A percentile compares a stretch with the other conserved stretches of the same genome.
These are phyloP conservation scores for Suhomyces panamericanus DNA, from an alignment of 1,139 yeast genomes.

Conservation along the genomic window DNA sequence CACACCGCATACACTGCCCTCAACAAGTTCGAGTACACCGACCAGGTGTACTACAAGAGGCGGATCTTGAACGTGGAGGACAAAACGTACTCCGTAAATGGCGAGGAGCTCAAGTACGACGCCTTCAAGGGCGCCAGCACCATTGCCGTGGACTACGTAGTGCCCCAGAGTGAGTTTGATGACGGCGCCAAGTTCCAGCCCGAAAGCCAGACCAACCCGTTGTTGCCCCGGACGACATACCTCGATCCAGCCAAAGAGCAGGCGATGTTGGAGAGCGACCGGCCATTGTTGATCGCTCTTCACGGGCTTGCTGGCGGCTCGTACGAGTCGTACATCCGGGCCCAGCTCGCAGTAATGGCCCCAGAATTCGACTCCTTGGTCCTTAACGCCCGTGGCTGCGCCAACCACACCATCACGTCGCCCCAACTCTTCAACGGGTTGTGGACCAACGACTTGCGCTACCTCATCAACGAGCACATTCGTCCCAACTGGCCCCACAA, in stretches of 20 bases:
- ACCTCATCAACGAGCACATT: constrained; percentile 50
- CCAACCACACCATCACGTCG: constrained; percentile 55
- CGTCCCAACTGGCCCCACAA: constrained; percentile 50
- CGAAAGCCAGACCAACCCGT: constrained; percentile 31
- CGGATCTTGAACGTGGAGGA: constrained; percentile 36
- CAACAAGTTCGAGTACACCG: constrained; percentile 36
- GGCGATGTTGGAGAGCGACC: constrained; percentile 34
- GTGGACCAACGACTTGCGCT: constrained; percentile 63
- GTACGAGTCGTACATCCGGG: constrained; percentile 55
- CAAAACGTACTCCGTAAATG: constrained; percentile 27
- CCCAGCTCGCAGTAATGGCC: constrained; percentile 39
- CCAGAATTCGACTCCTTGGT: constrained; percentile 53
- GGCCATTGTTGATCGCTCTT: constrained; percentile 53
- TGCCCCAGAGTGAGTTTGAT: constrained; percentile 11
- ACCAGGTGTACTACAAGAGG: constrained; percentile 41
- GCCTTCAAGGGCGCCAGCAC: constrained; percentile 45
- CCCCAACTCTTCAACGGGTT: constrained; percentile 61
- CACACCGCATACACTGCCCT: constrained; percentile 50
- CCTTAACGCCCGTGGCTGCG: constrained; percentile 61
- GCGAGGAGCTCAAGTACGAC: constrained; percentile 38
- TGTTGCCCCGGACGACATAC: constrained; percentile 48
- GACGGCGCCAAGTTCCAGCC: constrained; percentile 36
- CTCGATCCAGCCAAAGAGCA: constrained; percentile 37
- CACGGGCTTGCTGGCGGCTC: constrained; percentile 70
- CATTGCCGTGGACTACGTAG: constrained; percentile 43